Evolutionary conservation across 106 monocot species (phyloP), one percentile per base, ranked within the genome.

Genomic region (Dendrobium huoshanense): DNA sequence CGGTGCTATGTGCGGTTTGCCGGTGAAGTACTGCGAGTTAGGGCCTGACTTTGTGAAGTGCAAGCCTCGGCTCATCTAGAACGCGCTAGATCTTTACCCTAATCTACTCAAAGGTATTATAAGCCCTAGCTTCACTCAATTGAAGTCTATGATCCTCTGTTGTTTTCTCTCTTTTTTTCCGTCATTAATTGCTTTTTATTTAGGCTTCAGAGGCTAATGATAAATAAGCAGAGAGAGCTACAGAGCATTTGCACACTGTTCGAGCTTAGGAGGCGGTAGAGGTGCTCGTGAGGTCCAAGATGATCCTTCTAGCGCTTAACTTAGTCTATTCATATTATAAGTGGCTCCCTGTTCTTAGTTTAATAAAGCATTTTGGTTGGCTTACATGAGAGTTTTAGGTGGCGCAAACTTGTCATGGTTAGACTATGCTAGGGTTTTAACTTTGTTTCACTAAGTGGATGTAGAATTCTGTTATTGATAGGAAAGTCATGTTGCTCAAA

Each of bases 21-120:
- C 98, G 17, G 98, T 95, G 9, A 95, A 99, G 86, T 99, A 95
- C 89, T 95, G 93, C 86, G 90, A 99, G 84, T 99, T 99, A 72
- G 87, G 92, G 16, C 89, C 98, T 70, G 88, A 95, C 76, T 99
- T 99, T 78, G 87, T 93, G 77, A 90, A 87, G 82, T 99, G 98
- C 87, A 99, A 99, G 82, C 95, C 92, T 4, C 93, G 95, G 95
- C 89, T 99, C 65, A 70, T 91, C 78, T 48, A 77, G 18, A 84
- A 99, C 77, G 98, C 61, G 3, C 91, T 95, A 55, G 80, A 93
- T 25, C 86, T 98, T 85, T 98, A 98, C 64, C 94, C 98, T 20
- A 89, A 92, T 82, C 92, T 95, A 43, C 83, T 89, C 43, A 84
- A 78, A 79, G 80, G 65, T 77, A 77, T 55, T 1, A 1, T 49